These are phyloP conservation scores for Trypanosoma conorhini DNA, from an alignment of 208 protist species.

Conservation along the genomic window DNA sequence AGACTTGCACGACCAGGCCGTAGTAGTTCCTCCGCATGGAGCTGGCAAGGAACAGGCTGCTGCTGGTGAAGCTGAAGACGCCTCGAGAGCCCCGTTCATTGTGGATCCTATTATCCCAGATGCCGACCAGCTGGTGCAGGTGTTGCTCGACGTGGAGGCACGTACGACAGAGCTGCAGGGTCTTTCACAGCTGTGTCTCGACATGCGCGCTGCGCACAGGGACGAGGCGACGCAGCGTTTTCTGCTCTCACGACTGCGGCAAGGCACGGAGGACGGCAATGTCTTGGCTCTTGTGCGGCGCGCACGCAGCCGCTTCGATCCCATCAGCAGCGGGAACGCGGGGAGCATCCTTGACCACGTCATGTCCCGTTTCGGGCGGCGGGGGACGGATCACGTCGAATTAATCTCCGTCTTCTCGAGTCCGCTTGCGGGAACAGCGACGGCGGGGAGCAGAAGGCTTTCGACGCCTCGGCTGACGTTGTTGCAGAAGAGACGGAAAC, in stretches of 20 bases:
- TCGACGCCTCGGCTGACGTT: neutral
- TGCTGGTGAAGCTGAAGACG: neutral
- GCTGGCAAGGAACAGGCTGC: neutral
- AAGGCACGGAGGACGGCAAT: slow-evolving; percentile 2
- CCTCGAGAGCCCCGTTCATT: neutral
- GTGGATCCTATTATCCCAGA: slow-evolving; percentile 25
- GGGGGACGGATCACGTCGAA: neutral
- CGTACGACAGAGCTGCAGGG: slow-evolving; percentile 11
- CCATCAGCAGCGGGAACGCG: neutral
- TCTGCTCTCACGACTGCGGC: slow-evolving; percentile 22
- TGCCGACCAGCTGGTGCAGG: slow-evolving; percentile 19
- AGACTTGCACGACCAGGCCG: slow-evolving; percentile 22
- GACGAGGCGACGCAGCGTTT: slow-evolving; percentile 18
- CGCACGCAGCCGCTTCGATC: neutral
- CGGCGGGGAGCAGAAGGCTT: neutral
- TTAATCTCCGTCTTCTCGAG: neutral
- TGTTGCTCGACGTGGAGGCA: slow-evolving; percentile 27
- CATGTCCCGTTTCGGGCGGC: slow-evolving; percentile 1
- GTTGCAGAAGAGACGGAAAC: slow-evolving; percentile 21
- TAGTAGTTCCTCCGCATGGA: neutral
- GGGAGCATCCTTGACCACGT: slow-evolving; percentile 14
- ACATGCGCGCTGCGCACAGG: slow-evolving; percentile 15
- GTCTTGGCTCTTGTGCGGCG: slow-evolving; percentile 1
- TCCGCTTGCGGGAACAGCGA: neutral
- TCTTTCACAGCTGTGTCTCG: slow-evolving; percentile 3